Base-by-base conservation (phyloP, 2,329 filamentous ascomycete genomes). In the Ascocoryne sarcoides region DNA sequence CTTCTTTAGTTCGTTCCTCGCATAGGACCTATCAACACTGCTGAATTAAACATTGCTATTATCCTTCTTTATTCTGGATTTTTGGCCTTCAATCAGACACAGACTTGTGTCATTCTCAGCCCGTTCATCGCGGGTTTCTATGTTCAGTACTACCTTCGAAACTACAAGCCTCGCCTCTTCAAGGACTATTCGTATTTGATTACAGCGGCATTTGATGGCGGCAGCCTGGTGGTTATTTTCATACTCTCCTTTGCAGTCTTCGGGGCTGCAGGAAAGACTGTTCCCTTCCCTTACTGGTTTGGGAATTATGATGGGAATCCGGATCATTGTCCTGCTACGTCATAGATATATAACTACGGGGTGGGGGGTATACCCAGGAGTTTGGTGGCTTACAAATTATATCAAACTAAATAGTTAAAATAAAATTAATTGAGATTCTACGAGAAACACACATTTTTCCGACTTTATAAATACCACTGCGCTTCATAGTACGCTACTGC, bases 41-140 rank as follows among this genome's bases (percentile, higher is more conserved):
- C 47, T 2, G 65, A 70, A 10, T 57, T 75, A 56, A 76, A 75
- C 49, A 50, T 75, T 38, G 64, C 72, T 0, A 71, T 74, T 46
- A 67, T 75, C 41, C 67, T 75, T 39, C 70, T 73, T 48, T 75
- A 65, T 40, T 66, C 69, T 7, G 72, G 71, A 10, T 74, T 62
- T 39, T 69, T 76, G 39, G 71, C 72, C 0, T 75, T 73, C 58
- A 73, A 75, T 53, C 57, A 62, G 32, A 69, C 66, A 0, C 73
- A 76, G 53, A 76, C 73, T 2, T 75, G 72, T 44, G 68, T 75
- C 19, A 55, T 76, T 36, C 55, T 70, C 41, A 71, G 65, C 51
- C 63, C 65, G 52, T 5, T 67, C 36, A 53, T 66, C 1, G 43
- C 69, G 16, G 70, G 69, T 16, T 64, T 70, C 46, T 44, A 62